Conservation (phyloP, 1,284 basidiomycete species). For the Leccinum proliferum region DNA sequence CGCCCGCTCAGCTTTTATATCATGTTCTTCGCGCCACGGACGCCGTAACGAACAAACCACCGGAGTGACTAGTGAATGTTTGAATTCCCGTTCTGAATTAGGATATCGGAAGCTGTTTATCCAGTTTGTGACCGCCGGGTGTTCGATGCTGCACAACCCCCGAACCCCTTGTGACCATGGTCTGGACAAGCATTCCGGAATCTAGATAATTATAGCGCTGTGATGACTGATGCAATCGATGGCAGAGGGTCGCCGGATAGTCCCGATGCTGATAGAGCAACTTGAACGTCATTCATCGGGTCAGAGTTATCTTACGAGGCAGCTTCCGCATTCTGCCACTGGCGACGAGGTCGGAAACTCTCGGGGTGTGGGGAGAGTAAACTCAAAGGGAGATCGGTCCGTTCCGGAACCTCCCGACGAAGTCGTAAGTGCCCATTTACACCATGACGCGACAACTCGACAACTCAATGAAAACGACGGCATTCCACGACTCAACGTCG, state of each 20-base stretch:
- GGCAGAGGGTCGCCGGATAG: neutral
- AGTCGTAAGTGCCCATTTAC: too few relatives aligned
- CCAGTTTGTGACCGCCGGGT: constrained; percentile 2
- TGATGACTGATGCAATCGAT: neutral
- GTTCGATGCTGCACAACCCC: neutral
- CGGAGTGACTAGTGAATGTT: neutral
- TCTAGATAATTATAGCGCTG: constrained; percentile 3
- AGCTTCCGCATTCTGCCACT: neutral
- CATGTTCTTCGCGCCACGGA: constrained; percentile 1
- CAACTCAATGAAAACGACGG: too few relatives aligned
- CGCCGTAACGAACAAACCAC: neutral
- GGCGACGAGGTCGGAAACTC: constrained; percentile 6
- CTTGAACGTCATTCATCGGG: neutral
- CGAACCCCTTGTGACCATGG: constrained; percentile 1
- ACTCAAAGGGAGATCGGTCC: neutral
- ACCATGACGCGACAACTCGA: too few relatives aligned
- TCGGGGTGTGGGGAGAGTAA: constrained; percentile 3
- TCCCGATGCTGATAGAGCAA: neutral
- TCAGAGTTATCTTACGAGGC: constrained; percentile 11
- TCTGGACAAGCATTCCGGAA: neutral
- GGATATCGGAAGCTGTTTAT: neutral
- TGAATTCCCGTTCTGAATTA: neutral
- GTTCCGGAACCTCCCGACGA: neutral
- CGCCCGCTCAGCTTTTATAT: constrained; percentile 20
- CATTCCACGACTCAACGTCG: too few relatives aligned